phyloP scores from a whole-genome alignment of 306 rosid genomes.

The Fragaria ananassa region DNA sequence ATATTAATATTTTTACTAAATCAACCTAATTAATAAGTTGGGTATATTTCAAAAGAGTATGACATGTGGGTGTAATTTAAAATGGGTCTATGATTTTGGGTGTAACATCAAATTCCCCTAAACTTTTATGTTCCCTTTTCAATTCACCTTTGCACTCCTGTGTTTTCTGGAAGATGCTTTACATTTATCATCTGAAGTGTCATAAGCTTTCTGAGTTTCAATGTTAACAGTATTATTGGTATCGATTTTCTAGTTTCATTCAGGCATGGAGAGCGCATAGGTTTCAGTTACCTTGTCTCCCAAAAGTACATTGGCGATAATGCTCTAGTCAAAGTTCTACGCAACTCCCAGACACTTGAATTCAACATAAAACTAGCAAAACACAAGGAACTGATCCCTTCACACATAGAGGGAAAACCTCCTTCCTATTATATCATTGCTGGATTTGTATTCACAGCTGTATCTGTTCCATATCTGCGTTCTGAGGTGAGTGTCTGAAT shows the following conservation, averaged over 20 bases:
- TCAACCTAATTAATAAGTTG: too few species aligned
- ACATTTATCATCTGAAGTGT: background rate
- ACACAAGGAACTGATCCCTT: conserved; percentile 73
- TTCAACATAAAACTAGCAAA: conserved; percentile 52
- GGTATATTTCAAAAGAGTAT: too few species aligned
- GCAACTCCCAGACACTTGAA: conserved; percentile 44
- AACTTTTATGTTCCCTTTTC: background rate
- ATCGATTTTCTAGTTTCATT: conserved; percentile 61
- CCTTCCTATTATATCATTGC: conserved; percentile 80
- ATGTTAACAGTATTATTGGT: background rate
- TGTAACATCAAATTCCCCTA: too few species aligned
- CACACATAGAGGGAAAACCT: conserved; percentile 74
- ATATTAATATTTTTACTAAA: too few species aligned
- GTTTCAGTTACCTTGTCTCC: conserved; percentile 82
- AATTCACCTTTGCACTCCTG: background rate
- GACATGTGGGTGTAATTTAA: too few species aligned
- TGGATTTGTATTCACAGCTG: conserved; percentile 69
- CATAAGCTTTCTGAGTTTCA: background rate
- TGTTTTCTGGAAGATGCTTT: background rate
- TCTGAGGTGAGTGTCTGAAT: conserved; percentile 56
- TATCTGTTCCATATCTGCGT: conserved; percentile 76
- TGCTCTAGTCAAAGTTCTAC: conserved; percentile 55
- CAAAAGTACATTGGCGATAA: conserved; percentile 71
- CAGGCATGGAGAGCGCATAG: conserved; percentile 80
- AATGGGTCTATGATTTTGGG: too few species aligned